Conservation (phyloP, 164 flowering plant species). For the Magnolia officinalis region DNA sequence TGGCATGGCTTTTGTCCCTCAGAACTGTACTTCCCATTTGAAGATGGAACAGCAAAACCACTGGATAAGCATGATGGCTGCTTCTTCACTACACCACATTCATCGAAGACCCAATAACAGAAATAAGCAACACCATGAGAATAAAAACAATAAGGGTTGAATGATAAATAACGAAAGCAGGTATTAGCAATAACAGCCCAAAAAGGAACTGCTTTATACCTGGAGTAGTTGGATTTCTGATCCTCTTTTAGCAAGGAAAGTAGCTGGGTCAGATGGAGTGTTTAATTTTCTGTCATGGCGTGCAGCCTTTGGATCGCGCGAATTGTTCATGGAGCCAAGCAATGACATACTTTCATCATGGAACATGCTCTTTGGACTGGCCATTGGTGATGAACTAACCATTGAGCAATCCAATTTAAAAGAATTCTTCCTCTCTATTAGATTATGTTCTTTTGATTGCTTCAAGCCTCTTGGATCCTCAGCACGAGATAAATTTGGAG, state of each 20-base stretch:
- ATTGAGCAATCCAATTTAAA: constrained; percentile 37
- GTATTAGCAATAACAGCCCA: not conserved
- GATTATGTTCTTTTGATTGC: constrained; percentile 35
- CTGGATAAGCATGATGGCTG: constrained; percentile 17
- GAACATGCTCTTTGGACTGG: constrained; percentile 32
- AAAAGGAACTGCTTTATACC: constrained; percentile 24
- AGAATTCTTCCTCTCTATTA: constrained; percentile 48
- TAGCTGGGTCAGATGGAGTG: constrained; percentile 25
- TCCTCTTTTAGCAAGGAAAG: constrained; percentile 30
- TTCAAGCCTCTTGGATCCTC: constrained; percentile 48
- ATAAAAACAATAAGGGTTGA: not conserved
- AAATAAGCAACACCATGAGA: constrained; percentile 3
- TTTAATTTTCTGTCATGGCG: constrained; percentile 40
- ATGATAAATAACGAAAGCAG: not conserved
- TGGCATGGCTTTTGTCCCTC: constrained; percentile 34
- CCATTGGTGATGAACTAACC: constrained; percentile 22
- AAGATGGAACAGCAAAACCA: constrained; percentile 24
- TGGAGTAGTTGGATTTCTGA: constrained; percentile 29
- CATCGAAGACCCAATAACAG: constrained; percentile 7
- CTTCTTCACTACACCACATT: constrained; percentile 27
- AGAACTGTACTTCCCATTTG: not conserved
- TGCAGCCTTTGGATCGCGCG: constrained; percentile 30
- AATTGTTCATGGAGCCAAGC: not conserved
- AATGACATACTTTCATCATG: constrained; percentile 18
- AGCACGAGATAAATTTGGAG: constrained; percentile 36